Conservation (phyloP, 208 protist species). For the Spongospora subterranea region DNA sequence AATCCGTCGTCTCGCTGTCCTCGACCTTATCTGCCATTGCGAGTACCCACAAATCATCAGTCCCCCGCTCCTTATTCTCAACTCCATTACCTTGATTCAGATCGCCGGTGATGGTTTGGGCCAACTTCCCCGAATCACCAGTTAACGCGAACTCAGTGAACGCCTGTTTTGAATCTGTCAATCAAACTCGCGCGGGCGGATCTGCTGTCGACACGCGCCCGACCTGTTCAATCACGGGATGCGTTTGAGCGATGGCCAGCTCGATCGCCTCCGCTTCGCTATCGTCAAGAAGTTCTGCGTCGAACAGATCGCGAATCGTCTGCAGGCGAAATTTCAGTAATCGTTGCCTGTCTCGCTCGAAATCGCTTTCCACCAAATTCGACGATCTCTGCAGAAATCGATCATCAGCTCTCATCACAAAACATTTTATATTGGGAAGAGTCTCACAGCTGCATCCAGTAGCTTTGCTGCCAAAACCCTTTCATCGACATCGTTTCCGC, state of each 20-base stretch:
- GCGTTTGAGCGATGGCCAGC: background rate
- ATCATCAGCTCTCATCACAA: background rate
- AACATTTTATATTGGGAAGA: background rate
- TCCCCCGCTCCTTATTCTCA: background rate
- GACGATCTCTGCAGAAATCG: background rate
- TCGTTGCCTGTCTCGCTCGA: constrained; percentile 2
- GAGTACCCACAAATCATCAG: background rate
- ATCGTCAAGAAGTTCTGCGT: constrained; percentile 38
- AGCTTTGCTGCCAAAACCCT: background rate
- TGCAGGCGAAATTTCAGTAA: background rate
- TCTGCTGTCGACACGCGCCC: background rate
- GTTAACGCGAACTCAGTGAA: constrained; percentile 36
- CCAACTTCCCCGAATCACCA: constrained; percentile 19
- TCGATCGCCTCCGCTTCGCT: constrained; percentile 8
- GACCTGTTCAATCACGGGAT: background rate
- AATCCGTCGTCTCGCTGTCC: background rate
- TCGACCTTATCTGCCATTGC: background rate
- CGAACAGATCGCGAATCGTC: constrained; percentile 47
- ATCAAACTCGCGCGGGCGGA: background rate
- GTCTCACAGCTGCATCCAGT: background rate
- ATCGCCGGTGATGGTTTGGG: background rate
- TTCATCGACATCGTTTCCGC: constrained; percentile 44
- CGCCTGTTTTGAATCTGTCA: background rate
- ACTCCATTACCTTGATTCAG: constrained; percentile 20
- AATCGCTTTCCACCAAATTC: background rate